Evolutionary conservation across 2,329 filamentous ascomycete species (phyloP), one percentile per base, ranked within the genome.

Genomic region (Dryadomyces quercus-mongolicae): DNA sequence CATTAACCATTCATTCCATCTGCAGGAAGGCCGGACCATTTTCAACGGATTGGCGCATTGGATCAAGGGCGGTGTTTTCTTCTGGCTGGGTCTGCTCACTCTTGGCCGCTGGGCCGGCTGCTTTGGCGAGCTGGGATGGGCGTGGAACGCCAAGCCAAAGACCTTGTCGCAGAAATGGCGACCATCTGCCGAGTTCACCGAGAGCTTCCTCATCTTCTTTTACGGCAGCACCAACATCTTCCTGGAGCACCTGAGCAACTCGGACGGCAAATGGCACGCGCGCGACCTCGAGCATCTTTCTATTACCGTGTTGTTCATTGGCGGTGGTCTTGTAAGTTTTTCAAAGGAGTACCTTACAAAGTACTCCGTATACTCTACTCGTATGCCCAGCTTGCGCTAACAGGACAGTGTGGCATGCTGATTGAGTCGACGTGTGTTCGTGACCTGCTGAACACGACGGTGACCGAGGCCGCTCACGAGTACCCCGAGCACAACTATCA

Each of bases 11-110:
- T 16, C 36, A 16, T 38, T 20, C 3, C 15, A 9, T 3, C 12
- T 40, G 20, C 60, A 90, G 85, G 83, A 85, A 66, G 85, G 79
- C 5, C 67, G 68, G 21, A 74, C 74, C 2, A 73, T 96, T 55
- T 94, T 92, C 73, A 91, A 84, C 61, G 89, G 92, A 2, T 75
- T 96, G 45, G 92, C 92, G 8, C 92, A 97, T 65, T 95, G 88
- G 72, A 83, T 96, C 67, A 97, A 97, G 67, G 92, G 92, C 48
- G 88, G 88, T 3, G 86, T 97, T 54, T 97, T 97, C 74, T 89
- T 96, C 71, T 93, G 88, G 84, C 88, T 94, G 59, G 92, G 92
- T 9, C 70, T 95, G 20, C 71, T 96, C 57, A 95, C 88, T 0
- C 75, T 97, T 4, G 90, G 89, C 34, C 84, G 92, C 54, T 96